These are phyloP conservation scores for Umbelopsis isabellina DNA, from an alignment of 192 early-diverging fungal genomes.

Conservation along the genomic window DNA sequence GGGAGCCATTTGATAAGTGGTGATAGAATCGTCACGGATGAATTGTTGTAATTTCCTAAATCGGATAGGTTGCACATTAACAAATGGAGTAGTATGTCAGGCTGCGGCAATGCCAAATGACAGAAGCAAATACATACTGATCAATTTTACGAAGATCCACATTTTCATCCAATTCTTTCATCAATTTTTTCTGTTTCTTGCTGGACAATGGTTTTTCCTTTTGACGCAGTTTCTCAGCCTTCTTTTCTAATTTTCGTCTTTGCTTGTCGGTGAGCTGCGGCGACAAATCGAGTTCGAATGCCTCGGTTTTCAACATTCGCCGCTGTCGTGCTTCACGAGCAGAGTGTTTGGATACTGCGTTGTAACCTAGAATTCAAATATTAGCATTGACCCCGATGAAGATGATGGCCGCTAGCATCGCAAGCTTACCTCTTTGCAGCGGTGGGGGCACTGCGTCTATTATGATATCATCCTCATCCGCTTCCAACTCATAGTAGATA, in stretches of 20 bases:
- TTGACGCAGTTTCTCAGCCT: not conserved
- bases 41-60: slow-evolving; percentile 24
- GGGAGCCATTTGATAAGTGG: slow-evolving; percentile 45
- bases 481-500: slow-evolving; percentile 4
- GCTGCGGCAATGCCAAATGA: too few relatives aligned
- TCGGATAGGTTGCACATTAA: not conserved
- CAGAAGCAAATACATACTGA: slow-evolving; percentile 10
- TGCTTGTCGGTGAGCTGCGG: slow-evolving; percentile 12
- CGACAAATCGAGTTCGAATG: not conserved
- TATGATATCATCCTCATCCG: slow-evolving; percentile 14
- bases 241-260: slow-evolving; percentile 20
- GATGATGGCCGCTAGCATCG: not conserved
- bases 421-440: slow-evolving; percentile 12
- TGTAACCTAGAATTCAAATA: not conserved
- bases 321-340: slow-evolving; percentile 23
- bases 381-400: not conserved
- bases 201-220: slow-evolving; percentile 11
- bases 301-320: slow-evolving; percentile 10
- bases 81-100: not conserved
- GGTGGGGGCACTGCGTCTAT: slow-evolving; percentile 4
- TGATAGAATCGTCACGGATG: slow-evolving; percentile 36
- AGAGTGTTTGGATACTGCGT: slow-evolving; percentile 3
- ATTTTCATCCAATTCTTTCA: slow-evolving; percentile 17
- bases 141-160: slow-evolving; percentile 22
- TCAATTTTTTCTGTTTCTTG: slow-evolving; percentile 14